Evolutionary conservation across 768 basidiomycete species (phyloP).

Genomic region (Tylopilus intermedius): DNA sequence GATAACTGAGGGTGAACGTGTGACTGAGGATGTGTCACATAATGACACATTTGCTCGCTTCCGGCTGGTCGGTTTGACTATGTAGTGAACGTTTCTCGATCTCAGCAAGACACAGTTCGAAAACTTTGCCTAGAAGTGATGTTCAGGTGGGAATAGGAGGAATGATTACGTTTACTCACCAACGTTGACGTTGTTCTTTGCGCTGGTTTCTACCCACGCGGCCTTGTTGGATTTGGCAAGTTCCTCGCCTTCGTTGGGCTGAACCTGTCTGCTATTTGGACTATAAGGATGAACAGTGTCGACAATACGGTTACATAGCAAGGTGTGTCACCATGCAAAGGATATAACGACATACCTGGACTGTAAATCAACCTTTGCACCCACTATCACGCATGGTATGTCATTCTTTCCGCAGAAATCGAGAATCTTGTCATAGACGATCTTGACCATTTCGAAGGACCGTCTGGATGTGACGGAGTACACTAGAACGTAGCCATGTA

Average conservation of each 20-base stretch:
- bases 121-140: slow-evolving; percentile 59
- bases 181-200: slow-evolving; percentile 82
- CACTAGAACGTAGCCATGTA: slow-evolving; percentile 95
- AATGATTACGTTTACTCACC: slow-evolving; percentile 49
- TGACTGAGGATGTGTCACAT: slow-evolving; percentile 40
- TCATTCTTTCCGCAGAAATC: slow-evolving; percentile 79
- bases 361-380: slow-evolving; percentile 83
- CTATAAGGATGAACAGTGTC: slow-evolving; percentile 29
- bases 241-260: slow-evolving; percentile 64
- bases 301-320: slow-evolving; percentile 11
- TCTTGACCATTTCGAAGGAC: slow-evolving; percentile 93
- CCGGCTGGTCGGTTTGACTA: slow-evolving; percentile 39
- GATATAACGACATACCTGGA: slow-evolving; percentile 51
- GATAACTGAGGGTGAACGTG: slow-evolving; percentile 10
- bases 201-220: slow-evolving; percentile 85
- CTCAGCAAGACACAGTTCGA: slow-evolving; percentile 77
- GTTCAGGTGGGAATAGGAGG: neutral
- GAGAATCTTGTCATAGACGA: slow-evolving; percentile 90
- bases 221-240: slow-evolving; percentile 69
- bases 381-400: slow-evolving; percentile 92
- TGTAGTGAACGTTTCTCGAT: slow-evolving; percentile 72
- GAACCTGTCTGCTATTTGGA: slow-evolving; percentile 62
- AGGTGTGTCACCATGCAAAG: slow-evolving; percentile 6
- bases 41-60: slow-evolving; percentile 44
- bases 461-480: slow-evolving; percentile 87